A percentile compares a stretch with the other conserved stretches of the same genome.
Evolutionary conservation across 2,329 filamentous ascomycete genomes (phyloP).

Genomic region (Penicillium olsonii): DNA sequence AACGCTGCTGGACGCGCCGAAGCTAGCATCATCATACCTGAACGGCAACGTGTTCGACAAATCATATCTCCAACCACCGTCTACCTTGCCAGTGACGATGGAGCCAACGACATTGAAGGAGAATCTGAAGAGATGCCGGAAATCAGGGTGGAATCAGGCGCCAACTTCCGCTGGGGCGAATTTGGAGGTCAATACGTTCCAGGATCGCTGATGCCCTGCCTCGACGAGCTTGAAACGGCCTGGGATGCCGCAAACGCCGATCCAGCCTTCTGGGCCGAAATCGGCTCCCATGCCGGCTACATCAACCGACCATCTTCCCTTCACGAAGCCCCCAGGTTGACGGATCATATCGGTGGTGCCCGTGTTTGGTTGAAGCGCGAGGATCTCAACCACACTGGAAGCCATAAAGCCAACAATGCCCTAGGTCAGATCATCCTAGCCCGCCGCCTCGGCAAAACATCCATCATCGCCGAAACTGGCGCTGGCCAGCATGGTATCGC

Average conservation of each 20-base stretch:
- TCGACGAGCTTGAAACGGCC: constrained; percentile 80
- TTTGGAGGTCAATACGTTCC: constrained; percentile 96
- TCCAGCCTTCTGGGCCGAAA: constrained; percentile 91
- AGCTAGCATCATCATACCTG: constrained; percentile 52
- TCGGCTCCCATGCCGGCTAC: constrained; percentile 86
- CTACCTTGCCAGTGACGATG: constrained; percentile 41
- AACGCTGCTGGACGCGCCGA: constrained; percentile 59
- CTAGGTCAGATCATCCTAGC: constrained; percentile 91
- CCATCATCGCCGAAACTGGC: constrained; percentile 95
- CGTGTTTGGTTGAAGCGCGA: constrained; percentile 97
- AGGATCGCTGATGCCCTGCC: constrained; percentile 93
- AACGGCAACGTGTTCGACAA: constrained; percentile 31
- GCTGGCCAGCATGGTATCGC: constrained; percentile 96
- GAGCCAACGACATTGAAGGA: background rate
- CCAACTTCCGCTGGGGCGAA: constrained; percentile 70
- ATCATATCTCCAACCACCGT: constrained; percentile 37
- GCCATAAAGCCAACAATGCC: constrained; percentile 98
- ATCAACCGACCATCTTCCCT: constrained; percentile 90
- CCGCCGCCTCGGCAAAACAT: constrained; percentile 81
- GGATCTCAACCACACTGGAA: constrained; percentile 93
- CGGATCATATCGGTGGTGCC: constrained; percentile 81
- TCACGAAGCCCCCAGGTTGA: constrained; percentile 81
- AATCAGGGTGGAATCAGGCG: no score
- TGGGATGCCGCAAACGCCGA: constrained; percentile 85
- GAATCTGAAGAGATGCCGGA: no score